Conservation (phyloP, 208 protist species). For the Naegleria fowleri region DNA sequence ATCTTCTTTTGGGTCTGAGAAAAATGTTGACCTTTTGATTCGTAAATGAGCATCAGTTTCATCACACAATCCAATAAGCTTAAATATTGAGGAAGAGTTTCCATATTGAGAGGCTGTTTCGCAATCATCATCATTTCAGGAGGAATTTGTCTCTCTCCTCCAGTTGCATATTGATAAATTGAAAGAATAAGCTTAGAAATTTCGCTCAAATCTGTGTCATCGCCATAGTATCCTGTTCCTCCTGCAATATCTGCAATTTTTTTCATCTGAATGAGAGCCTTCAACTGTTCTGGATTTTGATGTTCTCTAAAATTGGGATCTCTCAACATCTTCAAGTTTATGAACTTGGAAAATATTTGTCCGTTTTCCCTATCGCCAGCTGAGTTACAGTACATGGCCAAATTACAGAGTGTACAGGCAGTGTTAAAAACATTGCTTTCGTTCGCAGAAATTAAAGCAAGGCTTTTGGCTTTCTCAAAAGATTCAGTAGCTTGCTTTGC, state of each 20-base stretch:
- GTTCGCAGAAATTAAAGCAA: neutral
- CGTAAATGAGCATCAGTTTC: slow-evolving; percentile 4
- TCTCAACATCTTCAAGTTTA: neutral
- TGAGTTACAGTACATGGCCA: neutral
- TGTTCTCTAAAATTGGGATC: neutral
- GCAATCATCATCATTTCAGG: neutral
- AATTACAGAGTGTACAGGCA: neutral
- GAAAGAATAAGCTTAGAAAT: neutral
- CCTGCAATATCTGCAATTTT: neutral
- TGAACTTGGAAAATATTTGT: neutral
- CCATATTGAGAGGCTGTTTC: neutral
- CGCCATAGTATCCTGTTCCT: neutral
- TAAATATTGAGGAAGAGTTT: neutral
- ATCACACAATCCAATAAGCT: slow-evolving; percentile 8
- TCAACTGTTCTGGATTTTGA: slow-evolving; percentile 10
- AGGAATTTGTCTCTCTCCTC: neutral
- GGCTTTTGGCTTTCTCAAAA: neutral
- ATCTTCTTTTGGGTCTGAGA: neutral
- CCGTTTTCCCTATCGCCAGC: neutral
- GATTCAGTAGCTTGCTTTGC: neutral
- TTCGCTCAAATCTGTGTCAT: neutral
- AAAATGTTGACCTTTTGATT: neutral
- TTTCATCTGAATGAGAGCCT: neutral
- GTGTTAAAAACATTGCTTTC: neutral
- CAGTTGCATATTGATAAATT: neutral